Conservation (phyloP, 2,329 filamentous ascomycete genomes). For the Blastomyces percursus region DNA sequence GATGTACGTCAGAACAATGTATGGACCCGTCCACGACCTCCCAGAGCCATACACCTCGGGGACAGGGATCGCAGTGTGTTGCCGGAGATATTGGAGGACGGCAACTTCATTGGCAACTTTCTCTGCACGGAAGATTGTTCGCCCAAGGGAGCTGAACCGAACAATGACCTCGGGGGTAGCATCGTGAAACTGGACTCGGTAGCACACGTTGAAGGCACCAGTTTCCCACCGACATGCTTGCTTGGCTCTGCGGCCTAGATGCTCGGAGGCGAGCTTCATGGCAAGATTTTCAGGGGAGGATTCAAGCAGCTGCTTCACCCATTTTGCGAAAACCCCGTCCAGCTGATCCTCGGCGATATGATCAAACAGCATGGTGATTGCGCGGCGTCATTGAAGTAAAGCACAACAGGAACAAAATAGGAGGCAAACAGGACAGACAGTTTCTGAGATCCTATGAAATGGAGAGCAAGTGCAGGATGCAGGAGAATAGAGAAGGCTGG, state of each 20-base stretch:
- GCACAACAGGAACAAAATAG: not conserved
- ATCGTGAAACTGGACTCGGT: no score
- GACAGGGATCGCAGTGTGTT: no score
- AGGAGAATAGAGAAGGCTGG: no score
- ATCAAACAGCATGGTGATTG: constrained; percentile 18
- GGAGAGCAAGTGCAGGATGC: no score
- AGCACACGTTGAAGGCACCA: no score
- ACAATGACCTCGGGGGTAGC: no score
- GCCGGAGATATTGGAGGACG: no score
- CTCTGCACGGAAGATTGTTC: no score
- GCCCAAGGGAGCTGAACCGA: no score
- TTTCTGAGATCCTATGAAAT: no score
- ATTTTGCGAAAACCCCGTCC: constrained; percentile 17
- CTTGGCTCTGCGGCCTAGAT: constrained; percentile 15
- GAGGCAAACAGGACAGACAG: not conserved
- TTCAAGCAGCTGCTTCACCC: constrained; percentile 17
- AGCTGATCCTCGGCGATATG: constrained; percentile 17
- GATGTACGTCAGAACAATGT: constrained; percentile 21
- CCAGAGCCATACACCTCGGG: no score
- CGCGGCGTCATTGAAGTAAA: not conserved
- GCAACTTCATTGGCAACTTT: no score
- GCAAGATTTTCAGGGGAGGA: constrained; percentile 19
- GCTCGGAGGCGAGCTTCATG: constrained; percentile 17
- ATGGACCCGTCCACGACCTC: constrained; percentile 20
- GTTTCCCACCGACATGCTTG: constrained; percentile 17